phyloP scores from a whole-genome alignment of 768 basidiomycete species.

The Chalciporus piperatus region DNA sequence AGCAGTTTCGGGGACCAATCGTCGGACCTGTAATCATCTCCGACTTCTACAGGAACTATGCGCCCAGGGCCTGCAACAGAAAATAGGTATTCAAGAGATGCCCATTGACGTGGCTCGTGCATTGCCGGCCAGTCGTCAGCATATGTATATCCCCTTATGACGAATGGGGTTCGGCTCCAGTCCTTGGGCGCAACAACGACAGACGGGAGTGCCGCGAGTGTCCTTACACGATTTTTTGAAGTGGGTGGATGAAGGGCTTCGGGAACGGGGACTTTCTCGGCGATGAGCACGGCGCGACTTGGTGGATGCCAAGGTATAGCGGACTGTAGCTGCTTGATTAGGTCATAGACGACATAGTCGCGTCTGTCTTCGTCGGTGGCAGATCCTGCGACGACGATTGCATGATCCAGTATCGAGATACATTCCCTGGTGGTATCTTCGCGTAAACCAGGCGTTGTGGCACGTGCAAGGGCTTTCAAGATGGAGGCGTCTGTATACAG shows the following conservation, averaged over 20 bases:
- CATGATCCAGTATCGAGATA: constrained; percentile 68
- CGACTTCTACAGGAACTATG: constrained; percentile 88
- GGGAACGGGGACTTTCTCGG: neutral
- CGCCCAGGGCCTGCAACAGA: constrained; percentile 74
- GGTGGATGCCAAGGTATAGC: constrained; percentile 6
- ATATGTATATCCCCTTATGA: constrained; percentile 64
- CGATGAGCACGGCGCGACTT: constrained; percentile 6
- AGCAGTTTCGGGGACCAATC: constrained; percentile 84
- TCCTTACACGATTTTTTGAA: constrained; percentile 34
- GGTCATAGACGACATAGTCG: constrained; percentile 52
- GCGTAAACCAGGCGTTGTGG: constrained; percentile 10
- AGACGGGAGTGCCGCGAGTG: constrained; percentile 51
- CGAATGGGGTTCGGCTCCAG: constrained; percentile 59
- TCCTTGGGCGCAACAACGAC: constrained; percentile 50
- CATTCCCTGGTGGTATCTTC: constrained; percentile 36
- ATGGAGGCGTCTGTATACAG: constrained; percentile 78
- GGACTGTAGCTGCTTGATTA: constrained; percentile 65
- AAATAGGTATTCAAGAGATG: constrained; percentile 63
- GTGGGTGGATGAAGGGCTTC: constrained; percentile 3
- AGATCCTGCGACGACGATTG: constrained; percentile 77
- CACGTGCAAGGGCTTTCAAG: constrained; percentile 47
- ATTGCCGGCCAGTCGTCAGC: constrained; percentile 79
- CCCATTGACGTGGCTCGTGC: constrained; percentile 61
- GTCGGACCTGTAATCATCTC: constrained; percentile 73
- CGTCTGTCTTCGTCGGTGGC: constrained; percentile 59